phyloP scores from a whole-genome alignment of 768 basidiomycete species.

The Suillus sp. region DNA sequence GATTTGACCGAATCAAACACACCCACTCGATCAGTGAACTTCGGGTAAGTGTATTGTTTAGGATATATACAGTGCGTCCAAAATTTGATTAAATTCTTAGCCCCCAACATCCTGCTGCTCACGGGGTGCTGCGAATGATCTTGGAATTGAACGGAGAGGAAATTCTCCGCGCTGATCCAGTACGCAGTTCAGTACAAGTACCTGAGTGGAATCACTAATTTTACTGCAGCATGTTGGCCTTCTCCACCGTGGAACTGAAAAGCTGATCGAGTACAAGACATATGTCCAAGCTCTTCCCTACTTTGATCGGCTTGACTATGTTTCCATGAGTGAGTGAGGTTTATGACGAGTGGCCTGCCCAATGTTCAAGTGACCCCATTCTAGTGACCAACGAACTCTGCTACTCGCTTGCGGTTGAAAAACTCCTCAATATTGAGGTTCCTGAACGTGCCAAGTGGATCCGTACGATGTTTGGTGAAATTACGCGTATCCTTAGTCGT shows the following conservation, averaged over 20 bases:
- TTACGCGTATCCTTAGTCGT: constrained; percentile 95
- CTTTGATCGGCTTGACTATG: constrained; percentile 98
- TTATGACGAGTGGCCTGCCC: neutral
- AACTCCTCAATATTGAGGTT: constrained; percentile 94
- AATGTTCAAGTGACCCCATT: constrained; percentile 8
- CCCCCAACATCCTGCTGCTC: constrained; percentile 98
- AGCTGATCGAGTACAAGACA: constrained; percentile 98
- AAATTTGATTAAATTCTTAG: constrained; percentile 12
- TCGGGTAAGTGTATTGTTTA: constrained; percentile 59
- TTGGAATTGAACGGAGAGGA: constrained; percentile 97
- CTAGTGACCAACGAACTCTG: constrained; percentile 98
- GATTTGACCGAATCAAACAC: constrained; percentile 15
- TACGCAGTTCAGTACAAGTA: constrained; percentile 36
- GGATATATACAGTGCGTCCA: neutral
- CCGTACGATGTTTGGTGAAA: constrained; percentile 94
- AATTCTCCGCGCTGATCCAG: constrained; percentile 84
- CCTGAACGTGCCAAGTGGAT: constrained; percentile 99
- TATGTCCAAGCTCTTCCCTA: constrained; percentile 98
- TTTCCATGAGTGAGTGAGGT: constrained; percentile 88
- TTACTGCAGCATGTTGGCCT: constrained; percentile 84
- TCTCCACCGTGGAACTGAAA: constrained; percentile 96
- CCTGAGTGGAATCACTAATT: neutral
- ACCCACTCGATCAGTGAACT: constrained; percentile 70
- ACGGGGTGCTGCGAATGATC: constrained; percentile 97
- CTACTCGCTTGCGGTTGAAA: constrained; percentile 97